Evolutionary conservation across 352 stramenopile genomes (phyloP).

Genomic region (Pythium phragmitis): DNA sequence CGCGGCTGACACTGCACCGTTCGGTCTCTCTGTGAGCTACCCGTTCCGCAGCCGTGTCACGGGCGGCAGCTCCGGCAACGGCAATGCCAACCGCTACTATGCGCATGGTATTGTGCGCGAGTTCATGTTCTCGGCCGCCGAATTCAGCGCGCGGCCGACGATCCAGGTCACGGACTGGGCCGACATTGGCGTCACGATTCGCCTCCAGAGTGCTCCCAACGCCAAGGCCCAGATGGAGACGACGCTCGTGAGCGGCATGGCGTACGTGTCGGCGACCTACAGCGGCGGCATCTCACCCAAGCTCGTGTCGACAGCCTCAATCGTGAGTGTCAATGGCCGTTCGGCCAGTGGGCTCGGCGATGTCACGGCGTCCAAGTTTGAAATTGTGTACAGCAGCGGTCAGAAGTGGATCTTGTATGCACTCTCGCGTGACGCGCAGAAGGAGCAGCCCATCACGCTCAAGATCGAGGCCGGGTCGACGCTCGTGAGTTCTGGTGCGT

Average conservation of each 20-base stretch:
- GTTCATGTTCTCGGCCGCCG: conserved; percentile 49
- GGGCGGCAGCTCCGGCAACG: conserved; percentile 55
- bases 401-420: conserved; percentile 64
- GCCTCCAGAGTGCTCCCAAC: conserved; percentile 27
- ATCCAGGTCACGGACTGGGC: conserved; percentile 60
- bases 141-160: conserved; percentile 45
- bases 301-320: conserved; percentile 38
- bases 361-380: conserved; percentile 43
- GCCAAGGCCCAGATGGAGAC: conserved; percentile 39
- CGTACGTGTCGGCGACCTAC: conserved; percentile 55
- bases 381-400: conserved; percentile 50
- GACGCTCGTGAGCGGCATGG: conserved; percentile 63
- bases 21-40: conserved; percentile 55
- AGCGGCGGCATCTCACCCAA: conserved; percentile 37
- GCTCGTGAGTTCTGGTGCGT: conserved; percentile 36
- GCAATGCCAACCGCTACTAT: conserved; percentile 52
- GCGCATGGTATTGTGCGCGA: conserved; percentile 48
- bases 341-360: conserved; percentile 19
- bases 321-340: conserved; percentile 48
- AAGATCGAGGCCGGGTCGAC: conserved; percentile 29
- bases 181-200: conserved; percentile 53
- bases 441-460: conserved; percentile 43
- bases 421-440: conserved; percentile 38
- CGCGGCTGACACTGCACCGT: conserved; percentile 40
- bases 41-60: conserved; percentile 51